Conservation (phyloP, 2,329 filamentous ascomycete species). For the Fusarium citri region DNA sequence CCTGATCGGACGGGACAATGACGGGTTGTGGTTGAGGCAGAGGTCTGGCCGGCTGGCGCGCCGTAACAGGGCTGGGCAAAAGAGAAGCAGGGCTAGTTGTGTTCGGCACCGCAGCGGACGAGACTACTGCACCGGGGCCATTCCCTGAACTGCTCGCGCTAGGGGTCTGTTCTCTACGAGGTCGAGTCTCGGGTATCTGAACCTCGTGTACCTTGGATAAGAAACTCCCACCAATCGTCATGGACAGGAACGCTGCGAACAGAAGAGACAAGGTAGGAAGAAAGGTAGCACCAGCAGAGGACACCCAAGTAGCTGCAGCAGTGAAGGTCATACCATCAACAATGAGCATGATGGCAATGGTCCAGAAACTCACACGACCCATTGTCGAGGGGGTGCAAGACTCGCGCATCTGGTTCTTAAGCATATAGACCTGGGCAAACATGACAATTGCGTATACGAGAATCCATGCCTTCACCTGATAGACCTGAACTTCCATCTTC, state of each 20-base stretch:
- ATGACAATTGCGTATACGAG: conserved; percentile 67
- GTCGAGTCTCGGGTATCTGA: conserved; percentile 66
- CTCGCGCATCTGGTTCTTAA: conserved; percentile 74
- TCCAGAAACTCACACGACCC: conserved; percentile 73
- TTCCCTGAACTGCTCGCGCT: conserved; percentile 29
- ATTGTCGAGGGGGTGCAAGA: conserved; percentile 75
- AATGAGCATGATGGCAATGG: conserved; percentile 70
- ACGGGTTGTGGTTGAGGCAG: conserved; percentile 56
- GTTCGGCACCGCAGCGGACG: conserved; percentile 43
- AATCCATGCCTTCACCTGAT: conserved; percentile 69
- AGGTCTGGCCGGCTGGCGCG: conserved; percentile 39
- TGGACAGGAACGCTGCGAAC: conserved; percentile 64
- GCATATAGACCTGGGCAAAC: conserved; percentile 69
- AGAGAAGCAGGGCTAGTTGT: conserved; percentile 45
- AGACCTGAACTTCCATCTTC: conserved; percentile 70
- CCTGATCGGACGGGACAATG: conserved; percentile 73
- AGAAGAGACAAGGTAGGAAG: conserved; percentile 67
- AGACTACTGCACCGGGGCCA: conserved; percentile 30
- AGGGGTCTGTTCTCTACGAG: conserved; percentile 56
- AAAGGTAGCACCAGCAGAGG: conserved; percentile 66
- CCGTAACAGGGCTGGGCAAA: conserved; percentile 58
- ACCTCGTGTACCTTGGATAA: conserved; percentile 70
- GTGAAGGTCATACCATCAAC: conserved; percentile 71
- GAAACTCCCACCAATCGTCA: conserved; percentile 68
- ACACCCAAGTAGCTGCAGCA: conserved; percentile 66